Evolutionary conservation across 140 eudicot genomes (phyloP).

Genomic region (Stevia rebaudiana): DNA sequence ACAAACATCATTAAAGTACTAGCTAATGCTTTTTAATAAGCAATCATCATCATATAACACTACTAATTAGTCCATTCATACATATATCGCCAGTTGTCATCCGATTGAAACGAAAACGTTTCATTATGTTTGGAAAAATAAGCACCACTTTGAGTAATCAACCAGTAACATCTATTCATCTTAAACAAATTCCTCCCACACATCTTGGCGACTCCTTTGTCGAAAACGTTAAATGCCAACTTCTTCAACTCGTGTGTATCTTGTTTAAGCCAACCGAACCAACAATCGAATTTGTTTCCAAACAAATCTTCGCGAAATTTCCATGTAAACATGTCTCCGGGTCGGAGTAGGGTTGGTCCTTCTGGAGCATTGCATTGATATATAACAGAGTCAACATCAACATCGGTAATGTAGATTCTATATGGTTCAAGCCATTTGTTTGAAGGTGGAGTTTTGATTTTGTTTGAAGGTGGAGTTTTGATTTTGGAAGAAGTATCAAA

Average conservation of each 20-base stretch:
- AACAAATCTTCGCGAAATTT: not conserved
- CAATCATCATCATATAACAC: not conserved
- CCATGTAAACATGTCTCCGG: not conserved
- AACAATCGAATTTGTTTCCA: not conserved
- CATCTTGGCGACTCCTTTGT: not conserved
- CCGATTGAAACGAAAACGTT: not conserved
- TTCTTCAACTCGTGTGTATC: not conserved
- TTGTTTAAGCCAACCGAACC: not conserved
- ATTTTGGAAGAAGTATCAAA: not conserved
- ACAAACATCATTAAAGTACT: not conserved
- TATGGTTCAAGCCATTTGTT: slow-evolving; percentile 19
- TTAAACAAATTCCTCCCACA: slow-evolving; percentile 8
- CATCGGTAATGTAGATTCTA: slow-evolving; percentile 9
- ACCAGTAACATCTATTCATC: slow-evolving; percentile 17
- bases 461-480: not conserved
- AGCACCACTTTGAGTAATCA: not conserved
- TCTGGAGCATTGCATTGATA: not conserved
- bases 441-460: not conserved
- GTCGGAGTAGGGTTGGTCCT: not conserved
- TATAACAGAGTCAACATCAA: not conserved
- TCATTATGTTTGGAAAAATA: slow-evolving; percentile 10
- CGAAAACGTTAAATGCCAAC: slow-evolving; percentile 5
- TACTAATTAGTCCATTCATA: not conserved
- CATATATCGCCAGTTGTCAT: slow-evolving; percentile 4
- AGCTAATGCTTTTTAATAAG: not conserved